phyloP scores from a whole-genome alignment of 805 yeast species.

The Sungouiella blattae region DNA sequence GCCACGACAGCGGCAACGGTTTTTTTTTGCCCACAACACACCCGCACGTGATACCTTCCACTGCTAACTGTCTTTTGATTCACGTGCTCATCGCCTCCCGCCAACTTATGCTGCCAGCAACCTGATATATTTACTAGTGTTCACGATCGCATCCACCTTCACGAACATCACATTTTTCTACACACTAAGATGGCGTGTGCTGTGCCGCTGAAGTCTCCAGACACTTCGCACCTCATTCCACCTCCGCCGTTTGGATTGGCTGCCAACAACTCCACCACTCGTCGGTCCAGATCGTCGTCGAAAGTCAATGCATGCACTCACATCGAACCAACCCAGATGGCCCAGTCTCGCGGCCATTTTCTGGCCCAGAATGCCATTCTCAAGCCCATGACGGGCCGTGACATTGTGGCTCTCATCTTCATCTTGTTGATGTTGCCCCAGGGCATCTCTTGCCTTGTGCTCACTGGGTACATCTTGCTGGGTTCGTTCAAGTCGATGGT shows the following conservation, averaged over 20 bases:
- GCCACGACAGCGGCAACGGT: too few species aligned
- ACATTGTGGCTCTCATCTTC: constrained; percentile 30
- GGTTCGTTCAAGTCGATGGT: constrained; percentile 29
- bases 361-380: constrained; percentile 7
- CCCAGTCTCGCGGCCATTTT: constrained; percentile 1
- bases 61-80: too few species aligned
- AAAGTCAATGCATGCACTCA: constrained; percentile 1
- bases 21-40: too few species aligned
- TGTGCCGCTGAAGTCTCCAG: too few species aligned
- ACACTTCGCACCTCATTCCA: constrained; percentile 1
- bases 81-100: too few species aligned
- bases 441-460: constrained; percentile 20
- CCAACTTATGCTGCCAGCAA: too few species aligned
- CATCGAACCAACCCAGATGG: background rate
- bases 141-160: too few species aligned
- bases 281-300: constrained; percentile 3
- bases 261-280: too few species aligned
- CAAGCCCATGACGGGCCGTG: constrained; percentile 19
- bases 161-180: too few species aligned
- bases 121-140: too few species aligned
- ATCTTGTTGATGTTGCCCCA: constrained; percentile 28
- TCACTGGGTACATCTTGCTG: constrained; percentile 22
- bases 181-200: too few species aligned
- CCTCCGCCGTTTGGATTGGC: constrained; percentile 8
- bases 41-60: too few species aligned